A percentile compares a stretch with the other conserved stretches of the same genome.
Conservation (phyloP, 2,329 filamentous ascomycete species). For the Aspergillus sp. region DNA sequence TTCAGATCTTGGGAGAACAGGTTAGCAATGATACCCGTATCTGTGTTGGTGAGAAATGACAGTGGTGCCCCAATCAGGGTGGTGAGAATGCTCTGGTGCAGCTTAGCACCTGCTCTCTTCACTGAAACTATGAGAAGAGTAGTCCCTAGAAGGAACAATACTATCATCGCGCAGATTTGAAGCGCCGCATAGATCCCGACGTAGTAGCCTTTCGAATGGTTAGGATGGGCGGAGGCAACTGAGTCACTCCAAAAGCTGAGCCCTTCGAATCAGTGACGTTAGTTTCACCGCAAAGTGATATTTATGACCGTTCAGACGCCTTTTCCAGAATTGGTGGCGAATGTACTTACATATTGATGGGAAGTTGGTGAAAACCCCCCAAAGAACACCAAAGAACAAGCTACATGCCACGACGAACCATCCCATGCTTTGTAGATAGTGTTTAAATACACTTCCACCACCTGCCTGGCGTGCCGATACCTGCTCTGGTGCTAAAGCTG, state of each 20-base stretch:
- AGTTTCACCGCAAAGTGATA: too few relatives aligned
- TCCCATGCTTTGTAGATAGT: conserved; percentile 25
- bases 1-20: conserved; percentile 48
- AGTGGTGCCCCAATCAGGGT: conserved; percentile 35
- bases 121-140: conserved; percentile 21
- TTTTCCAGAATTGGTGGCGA: too few relatives aligned
- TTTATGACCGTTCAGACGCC: too few relatives aligned
- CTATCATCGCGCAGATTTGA: too few relatives aligned
- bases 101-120: conserved; percentile 7
- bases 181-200: too few relatives aligned
- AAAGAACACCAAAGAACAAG: conserved; percentile 21
- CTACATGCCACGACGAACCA: conserved; percentile 12
- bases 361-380: conserved; percentile 13
- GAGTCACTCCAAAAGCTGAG: too few relatives aligned
- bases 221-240: too few relatives aligned
- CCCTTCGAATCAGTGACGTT: too few relatives aligned
- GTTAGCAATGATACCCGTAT: conserved; percentile 47
- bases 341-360: too few relatives aligned
- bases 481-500: conserved; percentile 17
- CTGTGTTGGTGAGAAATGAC: conserved; percentile 45
- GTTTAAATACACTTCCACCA: conserved; percentile 26
- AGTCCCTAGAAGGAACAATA: too few relatives aligned
- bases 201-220: too few relatives aligned
- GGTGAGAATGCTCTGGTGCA: conserved; percentile 15
- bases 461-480: conserved; percentile 39